Base-by-base conservation (phyloP, 1,284 basidiomycete species). In the Cryptococcus sp. region DNA sequence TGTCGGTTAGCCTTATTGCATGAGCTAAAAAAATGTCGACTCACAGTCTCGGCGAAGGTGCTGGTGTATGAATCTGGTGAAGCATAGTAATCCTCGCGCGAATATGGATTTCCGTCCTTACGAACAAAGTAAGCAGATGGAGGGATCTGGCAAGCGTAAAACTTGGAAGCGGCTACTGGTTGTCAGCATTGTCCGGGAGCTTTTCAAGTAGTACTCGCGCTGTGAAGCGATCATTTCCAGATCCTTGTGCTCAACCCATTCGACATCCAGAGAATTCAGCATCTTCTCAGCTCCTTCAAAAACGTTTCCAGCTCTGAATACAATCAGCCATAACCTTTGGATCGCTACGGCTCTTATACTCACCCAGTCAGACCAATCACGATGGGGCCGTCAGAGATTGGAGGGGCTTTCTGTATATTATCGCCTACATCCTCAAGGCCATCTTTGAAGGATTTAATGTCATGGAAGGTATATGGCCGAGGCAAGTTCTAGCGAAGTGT, bases 301-400 rank as follows among this genome's bases (percentile, higher is more conserved):
- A 0, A 94, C 90, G 53, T 90, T 88, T 11, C 90, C 90, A 3
- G 80, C 83, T 4, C 46, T 52, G 23, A 36, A 6, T 34, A 37
- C 10, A 4, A 46, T 46, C 44, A 46, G 23, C 30, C 44, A n/a
- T 23, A 10, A 23, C 23, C 23, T 23, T 23, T 23, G 23, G 23
- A 23, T 23, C 23, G 23, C 23, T 23, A 23, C 23, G 23, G 23
- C 23, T n/a, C 10, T 41, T 41, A 7, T 50, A 71, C 79, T 55
- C 66, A 89, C 88, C 91, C 91, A 15, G 90, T 91, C 38, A 94
- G 74, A 14, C 88, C 86, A 52, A 94, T 83, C 0, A 93, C 83
- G 46, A 90, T 83, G 0, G 90, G 90, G 3, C 88, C 89, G 1
- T 78, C 76, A 15, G 44, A 45, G 30, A 14, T 43, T n/a, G 57